Evolutionary conservation across 306 rosid species (phyloP), one percentile per base, ranked within the genome.

Genomic region (Abrus precatorius): DNA sequence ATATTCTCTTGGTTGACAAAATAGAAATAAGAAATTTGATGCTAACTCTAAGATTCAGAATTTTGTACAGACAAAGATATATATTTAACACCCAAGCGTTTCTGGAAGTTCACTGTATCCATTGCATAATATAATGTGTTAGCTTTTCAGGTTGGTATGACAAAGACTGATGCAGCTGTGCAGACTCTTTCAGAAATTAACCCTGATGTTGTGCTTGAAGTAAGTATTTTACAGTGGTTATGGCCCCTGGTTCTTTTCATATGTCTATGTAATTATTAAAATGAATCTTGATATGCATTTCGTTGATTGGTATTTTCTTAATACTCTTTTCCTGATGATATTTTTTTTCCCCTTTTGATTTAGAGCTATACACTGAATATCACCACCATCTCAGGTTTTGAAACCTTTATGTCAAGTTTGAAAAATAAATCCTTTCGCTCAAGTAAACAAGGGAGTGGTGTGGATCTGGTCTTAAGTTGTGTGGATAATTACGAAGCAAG

Each of bases 401-500:
- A 91, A 64, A 95, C 90, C 67, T 93, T 92, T 62, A 80, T 87
- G 90, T 84, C 92, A 69, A 90, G 94, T 79, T 88, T 95, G 84
- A 88, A 88, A 85, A 82, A 92, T 79, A 93, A 93, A 85, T 93
- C 97, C 14, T 95, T 95, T 77, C 1, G 81, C 68, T 91, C 90
- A 30, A 63, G 74, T 80, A 93, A 92, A 86, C 88, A 92, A 89
- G 93, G 91, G 12, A 88, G 86, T 60, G 99, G 98, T 41, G 93
- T 91, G 71, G 99, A 95, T 85, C 92, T 95, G 81, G 98, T 95
- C 38, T 82, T 95, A 85, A 95, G 99, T 84, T 95, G 99, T 57
- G 99, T 95, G 48, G 99, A 95, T 87, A 95, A 95, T 82, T 95
- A 95, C 79, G 99, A 95, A 93, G 99, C 99, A 69, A 88, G 99